Conservation (phyloP, 495 filamentous ascomycete species). For the Pseudevernia furfuracea region DNA sequence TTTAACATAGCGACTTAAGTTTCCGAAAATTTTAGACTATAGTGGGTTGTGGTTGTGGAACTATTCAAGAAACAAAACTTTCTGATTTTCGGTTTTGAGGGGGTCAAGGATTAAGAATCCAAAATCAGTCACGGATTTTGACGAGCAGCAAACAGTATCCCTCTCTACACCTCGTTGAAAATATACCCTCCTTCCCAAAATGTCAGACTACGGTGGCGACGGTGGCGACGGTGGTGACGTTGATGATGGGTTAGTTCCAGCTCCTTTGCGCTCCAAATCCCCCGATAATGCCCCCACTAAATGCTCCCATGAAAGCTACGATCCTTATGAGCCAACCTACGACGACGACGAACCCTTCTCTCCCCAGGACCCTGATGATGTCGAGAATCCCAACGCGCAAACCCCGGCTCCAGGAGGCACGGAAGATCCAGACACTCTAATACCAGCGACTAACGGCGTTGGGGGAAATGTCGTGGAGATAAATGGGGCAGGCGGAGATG, state of each 20-base stretch:
- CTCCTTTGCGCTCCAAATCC: slow-evolving; percentile 3
- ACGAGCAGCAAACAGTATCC: neutral
- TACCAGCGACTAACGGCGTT: slow-evolving; percentile 26
- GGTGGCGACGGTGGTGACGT: slow-evolving; percentile 58
- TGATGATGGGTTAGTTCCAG: slow-evolving; percentile 42
- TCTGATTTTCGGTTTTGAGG: too few species aligned
- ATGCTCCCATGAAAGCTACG: slow-evolving; percentile 30
- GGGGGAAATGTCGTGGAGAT: slow-evolving; percentile 42
- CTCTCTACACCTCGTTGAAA: neutral
- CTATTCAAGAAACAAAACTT: too few species aligned
- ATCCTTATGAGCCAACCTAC: slow-evolving; percentile 51
- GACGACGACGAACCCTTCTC: slow-evolving; percentile 62
- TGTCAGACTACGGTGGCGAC: slow-evolving; percentile 83
- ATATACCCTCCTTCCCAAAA: slow-evolving; percentile 25
- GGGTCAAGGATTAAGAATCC: too few species aligned
- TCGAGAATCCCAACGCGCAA: slow-evolving; percentile 41
- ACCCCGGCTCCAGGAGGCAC: slow-evolving; percentile 44
- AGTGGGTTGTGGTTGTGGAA: too few species aligned
- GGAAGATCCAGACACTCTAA: slow-evolving; percentile 44
- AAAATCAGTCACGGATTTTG: neutral
- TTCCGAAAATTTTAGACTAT: too few species aligned
- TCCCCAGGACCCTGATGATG: slow-evolving; percentile 48
- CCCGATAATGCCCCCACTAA: neutral
- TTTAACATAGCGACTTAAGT: too few species aligned
- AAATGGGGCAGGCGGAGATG: slow-evolving; percentile 34